Percentiles rank a stretch among this genome's conserved stretches.
Conservation (phyloP, 2,329 filamentous ascomycete genomes). For the Venturia oleaginea region DNA sequence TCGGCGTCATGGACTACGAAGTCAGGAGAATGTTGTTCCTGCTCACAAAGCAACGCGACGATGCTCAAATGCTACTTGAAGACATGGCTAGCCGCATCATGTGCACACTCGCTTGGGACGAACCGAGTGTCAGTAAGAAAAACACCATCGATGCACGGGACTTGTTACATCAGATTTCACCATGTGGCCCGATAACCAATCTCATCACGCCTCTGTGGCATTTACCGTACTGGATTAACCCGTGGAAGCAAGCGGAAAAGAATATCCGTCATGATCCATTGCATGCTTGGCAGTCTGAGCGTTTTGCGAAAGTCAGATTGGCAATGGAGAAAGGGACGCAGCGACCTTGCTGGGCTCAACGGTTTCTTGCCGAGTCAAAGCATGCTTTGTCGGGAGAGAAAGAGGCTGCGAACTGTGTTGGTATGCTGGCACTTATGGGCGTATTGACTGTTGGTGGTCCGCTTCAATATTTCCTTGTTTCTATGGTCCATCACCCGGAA, state of each 20-base stretch:
- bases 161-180: conserved; percentile 49
- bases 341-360: conserved; percentile 34
- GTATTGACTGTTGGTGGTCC: conserved; percentile 27
- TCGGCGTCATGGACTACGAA: conserved; percentile 44
- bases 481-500: conserved; percentile 41
- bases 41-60: conserved; percentile 41
- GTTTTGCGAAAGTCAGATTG: conserved; percentile 30
- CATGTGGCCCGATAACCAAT: conserved; percentile 48
- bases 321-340: conserved; percentile 34
- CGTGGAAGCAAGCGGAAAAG: conserved; percentile 45
- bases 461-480: conserved; percentile 24
- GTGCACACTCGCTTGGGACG: conserved; percentile 47
- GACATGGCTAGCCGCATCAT: conserved; percentile 50
- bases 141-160: conserved; percentile 46
- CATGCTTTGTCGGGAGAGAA: conserved; percentile 27
- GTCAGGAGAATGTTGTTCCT: conserved; percentile 44
- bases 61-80: conserved; percentile 43
- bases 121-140: conserved; percentile 39
- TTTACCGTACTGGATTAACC: conserved; percentile 41
- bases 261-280: conserved; percentile 47
- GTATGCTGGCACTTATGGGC: conserved; percentile 27
- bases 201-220: conserved; percentile 47
- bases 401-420: conserved; percentile 27
- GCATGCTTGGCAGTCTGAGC: conserved; percentile 42
- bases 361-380: conserved; percentile 34